These are phyloP conservation scores for Hypoxylon sp. DNA, from an alignment of 2,329 filamentous ascomycete genomes.

Conservation along the genomic window DNA sequence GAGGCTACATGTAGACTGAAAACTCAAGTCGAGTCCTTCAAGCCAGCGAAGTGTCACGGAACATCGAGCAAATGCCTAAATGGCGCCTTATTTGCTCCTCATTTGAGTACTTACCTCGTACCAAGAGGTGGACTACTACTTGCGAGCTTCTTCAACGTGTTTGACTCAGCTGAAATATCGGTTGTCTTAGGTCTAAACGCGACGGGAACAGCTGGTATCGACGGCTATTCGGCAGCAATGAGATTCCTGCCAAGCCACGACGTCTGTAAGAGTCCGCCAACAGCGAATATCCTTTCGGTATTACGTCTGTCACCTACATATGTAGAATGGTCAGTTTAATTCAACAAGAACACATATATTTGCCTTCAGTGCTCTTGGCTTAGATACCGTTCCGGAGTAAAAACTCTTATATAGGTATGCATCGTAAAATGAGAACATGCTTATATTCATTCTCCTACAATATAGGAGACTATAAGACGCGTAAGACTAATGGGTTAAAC, in stretches of 20 bases:
- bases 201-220: neutral
- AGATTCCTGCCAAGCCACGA: neutral
- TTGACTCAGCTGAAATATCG: neutral
- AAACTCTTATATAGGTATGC: neutral
- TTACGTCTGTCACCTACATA: neutral
- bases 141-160: neutral
- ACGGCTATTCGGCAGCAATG: constrained; percentile 29
- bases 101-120: neutral
- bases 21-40: neutral
- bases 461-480: neutral
- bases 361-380: neutral
- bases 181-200: neutral
- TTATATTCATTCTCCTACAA: neutral
- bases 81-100: neutral
- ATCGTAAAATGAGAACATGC: neutral
- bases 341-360: neutral
- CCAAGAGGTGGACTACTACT: neutral
- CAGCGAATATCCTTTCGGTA: constrained; percentile 8
- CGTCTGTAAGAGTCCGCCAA: neutral
- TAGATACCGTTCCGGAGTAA: neutral
- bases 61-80: neutral
- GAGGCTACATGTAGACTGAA: neutral
- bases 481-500: neutral
- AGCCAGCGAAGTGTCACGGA: neutral
- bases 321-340: neutral